Conservation (phyloP, 352 stramenopile species). For the Globisporangium middletonii region DNA sequence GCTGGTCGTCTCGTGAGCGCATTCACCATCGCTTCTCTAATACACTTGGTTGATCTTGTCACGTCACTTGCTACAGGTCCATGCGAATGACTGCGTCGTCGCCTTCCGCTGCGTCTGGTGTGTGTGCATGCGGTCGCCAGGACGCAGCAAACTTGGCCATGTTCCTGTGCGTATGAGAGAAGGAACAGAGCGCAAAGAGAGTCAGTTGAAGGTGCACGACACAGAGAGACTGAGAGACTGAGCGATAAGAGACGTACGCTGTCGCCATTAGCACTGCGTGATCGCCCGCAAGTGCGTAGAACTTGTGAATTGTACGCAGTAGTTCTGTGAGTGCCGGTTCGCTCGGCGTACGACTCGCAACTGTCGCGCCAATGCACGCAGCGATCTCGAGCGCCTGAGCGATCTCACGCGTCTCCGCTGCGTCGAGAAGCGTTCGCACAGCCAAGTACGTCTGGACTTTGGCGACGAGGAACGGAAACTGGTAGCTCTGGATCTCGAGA, state of each 20-base stretch:
- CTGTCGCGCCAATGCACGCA: slow-evolving; percentile 14
- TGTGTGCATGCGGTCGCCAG: too few species aligned
- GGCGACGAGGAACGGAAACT: slow-evolving; percentile 19
- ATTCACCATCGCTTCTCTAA: too few species aligned
- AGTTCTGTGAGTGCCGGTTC: slow-evolving; percentile 16
- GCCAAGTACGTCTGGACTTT: slow-evolving; percentile 22
- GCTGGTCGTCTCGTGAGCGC: too few species aligned
- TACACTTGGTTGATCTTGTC: too few species aligned
- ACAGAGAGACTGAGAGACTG: too few species aligned
- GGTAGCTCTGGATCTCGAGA: slow-evolving; percentile 10
- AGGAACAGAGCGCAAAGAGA: neutral
- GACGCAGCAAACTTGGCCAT: slow-evolving; percentile 3
- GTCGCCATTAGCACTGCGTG: neutral
- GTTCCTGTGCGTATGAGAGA: neutral
- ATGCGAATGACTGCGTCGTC: too few species aligned
- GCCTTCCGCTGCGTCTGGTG: too few species aligned
- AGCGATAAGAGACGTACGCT: too few species aligned
- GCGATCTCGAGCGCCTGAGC: slow-evolving; percentile 14
- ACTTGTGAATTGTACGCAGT: slow-evolving; percentile 14
- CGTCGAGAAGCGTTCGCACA: slow-evolving; percentile 7
- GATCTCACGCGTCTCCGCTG: slow-evolving; percentile 17
- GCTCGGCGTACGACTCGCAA: slow-evolving; percentile 2
- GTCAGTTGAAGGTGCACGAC: too few species aligned
- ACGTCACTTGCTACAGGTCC: too few species aligned
- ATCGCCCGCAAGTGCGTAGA: slow-evolving; percentile 14